These are phyloP conservation scores for Musa schizocarpa DNA, from an alignment of 176 grass and related monocot genomes.

Conservation along the genomic window DNA sequence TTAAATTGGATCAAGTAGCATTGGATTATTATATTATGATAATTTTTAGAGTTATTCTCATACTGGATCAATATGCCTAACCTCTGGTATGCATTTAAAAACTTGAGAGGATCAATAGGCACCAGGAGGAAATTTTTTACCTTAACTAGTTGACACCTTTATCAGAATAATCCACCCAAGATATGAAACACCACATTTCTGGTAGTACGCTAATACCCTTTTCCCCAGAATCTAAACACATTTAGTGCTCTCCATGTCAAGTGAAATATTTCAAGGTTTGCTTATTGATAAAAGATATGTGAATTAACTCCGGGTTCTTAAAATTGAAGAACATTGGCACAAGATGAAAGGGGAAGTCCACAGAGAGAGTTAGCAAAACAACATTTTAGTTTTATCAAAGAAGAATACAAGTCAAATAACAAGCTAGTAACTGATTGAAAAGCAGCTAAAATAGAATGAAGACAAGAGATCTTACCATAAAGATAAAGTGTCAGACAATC, in stretches of 20 bases:
- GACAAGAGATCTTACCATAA: constrained; percentile 58
- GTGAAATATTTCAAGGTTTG: not conserved
- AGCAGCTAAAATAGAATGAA: constrained; percentile 17
- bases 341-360: not conserved
- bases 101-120: not conserved
- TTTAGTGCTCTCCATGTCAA: not conserved
- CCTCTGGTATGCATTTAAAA: not conserved
- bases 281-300: not conserved
- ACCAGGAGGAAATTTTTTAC: not conserved
- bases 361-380: not conserved
- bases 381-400: not conserved
- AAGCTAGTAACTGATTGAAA: not conserved
- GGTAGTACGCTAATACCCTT: not conserved
- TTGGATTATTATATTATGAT: not conserved
- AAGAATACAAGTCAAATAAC: constrained; percentile 1
- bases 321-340: not conserved
- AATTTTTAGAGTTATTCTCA: not conserved
- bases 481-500: constrained; percentile 80
- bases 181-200: not conserved
- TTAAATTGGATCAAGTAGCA: not conserved
- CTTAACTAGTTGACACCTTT: not conserved
- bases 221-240: not conserved
- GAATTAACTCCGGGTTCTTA: not conserved
- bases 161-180: not conserved
- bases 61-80: not conserved